Evolutionary conservation across 345 rosid genomes (phyloP).

Genomic region (Euphorbia pulcherrima): DNA sequence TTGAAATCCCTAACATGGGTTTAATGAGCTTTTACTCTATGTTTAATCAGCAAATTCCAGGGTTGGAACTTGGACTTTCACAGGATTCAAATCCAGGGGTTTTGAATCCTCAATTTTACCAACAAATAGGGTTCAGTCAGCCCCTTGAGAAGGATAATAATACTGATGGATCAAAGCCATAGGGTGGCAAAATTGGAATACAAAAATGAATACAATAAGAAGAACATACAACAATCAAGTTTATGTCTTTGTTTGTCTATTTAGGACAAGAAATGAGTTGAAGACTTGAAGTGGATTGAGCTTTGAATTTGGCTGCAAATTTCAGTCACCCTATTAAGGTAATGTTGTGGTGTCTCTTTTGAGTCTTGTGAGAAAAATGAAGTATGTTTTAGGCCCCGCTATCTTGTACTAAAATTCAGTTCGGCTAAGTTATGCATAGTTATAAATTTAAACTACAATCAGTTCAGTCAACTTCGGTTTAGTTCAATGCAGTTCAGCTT

Average conservation of each 20-base stretch:
- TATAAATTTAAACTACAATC: too few species aligned
- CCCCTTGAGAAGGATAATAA: conserved; percentile 21
- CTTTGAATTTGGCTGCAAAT: background rate
- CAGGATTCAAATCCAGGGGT: conserved; percentile 17
- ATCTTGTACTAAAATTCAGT: too few species aligned
- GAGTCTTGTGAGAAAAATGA: too few species aligned
- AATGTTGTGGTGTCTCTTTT: background rate
- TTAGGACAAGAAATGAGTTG: conserved; percentile 17
- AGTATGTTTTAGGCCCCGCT: too few species aligned
- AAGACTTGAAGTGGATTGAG: background rate
- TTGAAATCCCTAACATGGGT: conserved; percentile 30
- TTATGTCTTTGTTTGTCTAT: background rate
- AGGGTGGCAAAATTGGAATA: conserved; percentile 7
- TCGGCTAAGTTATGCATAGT: too few species aligned
- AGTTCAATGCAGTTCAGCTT: too few species aligned
- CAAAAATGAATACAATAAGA: conserved; percentile 1
- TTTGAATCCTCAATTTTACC: conserved; percentile 34
- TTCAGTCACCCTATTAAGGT: conserved; percentile 12
- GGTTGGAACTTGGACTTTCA: conserved; percentile 34
- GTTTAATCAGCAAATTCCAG: conserved; percentile 27
- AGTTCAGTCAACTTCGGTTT: too few species aligned
- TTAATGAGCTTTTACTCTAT: conserved; percentile 32
- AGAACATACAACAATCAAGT: background rate
- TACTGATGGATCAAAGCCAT: conserved; percentile 31
- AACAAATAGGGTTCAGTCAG: conserved; percentile 20